Percentiles rank a stretch among this genome's conserved stretches.
These are phyloP conservation scores for Colletotrichum camelliae DNA, from an alignment of 2,329 filamentous ascomycete species.

Conservation along the genomic window DNA sequence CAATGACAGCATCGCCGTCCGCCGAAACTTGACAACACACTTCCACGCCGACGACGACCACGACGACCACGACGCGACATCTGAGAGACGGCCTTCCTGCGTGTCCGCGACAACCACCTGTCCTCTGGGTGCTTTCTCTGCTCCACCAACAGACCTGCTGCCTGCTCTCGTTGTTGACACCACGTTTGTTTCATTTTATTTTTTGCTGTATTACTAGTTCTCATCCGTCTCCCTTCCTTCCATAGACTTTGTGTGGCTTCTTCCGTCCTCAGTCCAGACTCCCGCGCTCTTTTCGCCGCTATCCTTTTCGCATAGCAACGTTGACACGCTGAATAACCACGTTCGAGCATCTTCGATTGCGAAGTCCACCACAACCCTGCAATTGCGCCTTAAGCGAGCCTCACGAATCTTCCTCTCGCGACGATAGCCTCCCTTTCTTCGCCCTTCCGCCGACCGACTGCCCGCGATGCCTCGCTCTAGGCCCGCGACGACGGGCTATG, in stretches of 20 bases:
- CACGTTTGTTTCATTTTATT: not conserved
- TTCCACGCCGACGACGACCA: not conserved
- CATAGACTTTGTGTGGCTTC: not conserved
- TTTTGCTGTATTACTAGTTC: not conserved
- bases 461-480: slow-evolving; percentile 62
- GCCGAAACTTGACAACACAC: slow-evolving; percentile 15
- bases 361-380: not conserved
- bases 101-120: not conserved
- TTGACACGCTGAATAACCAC: not conserved
- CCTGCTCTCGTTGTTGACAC: not conserved
- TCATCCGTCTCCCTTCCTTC: not conserved
- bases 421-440: not conserved
- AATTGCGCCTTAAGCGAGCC: not conserved
- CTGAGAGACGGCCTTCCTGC: not conserved
- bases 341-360: not conserved
- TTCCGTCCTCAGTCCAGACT: not conserved
- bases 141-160: not conserved
- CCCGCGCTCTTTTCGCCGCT: not conserved
- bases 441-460: not conserved
- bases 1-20: slow-evolving; percentile 18
- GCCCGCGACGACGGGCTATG: slow-evolving; percentile 81
- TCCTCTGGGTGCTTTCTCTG: not conserved
- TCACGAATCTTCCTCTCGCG: not conserved
- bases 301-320: not conserved
- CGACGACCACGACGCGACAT: slow-evolving; percentile 8